phyloP scores from a whole-genome alignment of 257 asterid species.

The Forsythia suspensa region DNA sequence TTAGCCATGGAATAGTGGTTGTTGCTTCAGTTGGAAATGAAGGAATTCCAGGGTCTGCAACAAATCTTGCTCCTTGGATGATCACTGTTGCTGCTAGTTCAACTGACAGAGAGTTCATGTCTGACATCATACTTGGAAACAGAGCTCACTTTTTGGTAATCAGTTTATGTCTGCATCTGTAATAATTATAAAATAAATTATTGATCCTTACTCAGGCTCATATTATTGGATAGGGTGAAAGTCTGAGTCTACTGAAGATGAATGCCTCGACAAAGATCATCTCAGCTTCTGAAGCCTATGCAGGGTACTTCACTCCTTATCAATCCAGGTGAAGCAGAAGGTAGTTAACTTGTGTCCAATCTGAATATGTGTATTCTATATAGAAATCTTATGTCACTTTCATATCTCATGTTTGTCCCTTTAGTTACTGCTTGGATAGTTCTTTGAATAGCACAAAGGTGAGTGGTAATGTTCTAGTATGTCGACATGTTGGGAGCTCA shows the following conservation, averaged over 20 bases:
- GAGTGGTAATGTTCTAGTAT: slow-evolving; percentile 76
- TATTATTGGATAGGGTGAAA: slow-evolving; percentile 65
- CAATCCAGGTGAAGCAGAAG: slow-evolving; percentile 99
- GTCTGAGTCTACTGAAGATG: slow-evolving; percentile 60
- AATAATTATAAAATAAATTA: not conserved
- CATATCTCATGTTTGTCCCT: slow-evolving; percentile 25
- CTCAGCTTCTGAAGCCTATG: slow-evolving; percentile 77
- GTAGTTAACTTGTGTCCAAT: slow-evolving; percentile 52
- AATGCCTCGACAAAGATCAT: slow-evolving; percentile 49
- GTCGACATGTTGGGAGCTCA: slow-evolving; percentile 82
- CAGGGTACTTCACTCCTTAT: slow-evolving; percentile 91
- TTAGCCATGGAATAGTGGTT: slow-evolving; percentile 67
- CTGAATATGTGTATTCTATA: slow-evolving; percentile 21
- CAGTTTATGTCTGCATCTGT: not conserved
- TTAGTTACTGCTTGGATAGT: slow-evolving; percentile 92
- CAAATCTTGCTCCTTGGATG: slow-evolving; percentile 95
- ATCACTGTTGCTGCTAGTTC: slow-evolving; percentile 89
- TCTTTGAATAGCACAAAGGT: slow-evolving; percentile 77
- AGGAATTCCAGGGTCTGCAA: slow-evolving; percentile 66
- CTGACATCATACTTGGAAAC: slow-evolving; percentile 75
- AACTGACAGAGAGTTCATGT: slow-evolving; percentile 70
- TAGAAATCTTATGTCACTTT: slow-evolving; percentile 33
- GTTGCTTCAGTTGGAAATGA: slow-evolving; percentile 91
- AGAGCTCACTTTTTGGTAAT: slow-evolving; percentile 63
- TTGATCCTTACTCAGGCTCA: slow-evolving; percentile 11